Percentiles rank a stretch among this genome's conserved stretches.
Conservation (phyloP, 345 rosid genomes). For the Lepidium sativum region DNA sequence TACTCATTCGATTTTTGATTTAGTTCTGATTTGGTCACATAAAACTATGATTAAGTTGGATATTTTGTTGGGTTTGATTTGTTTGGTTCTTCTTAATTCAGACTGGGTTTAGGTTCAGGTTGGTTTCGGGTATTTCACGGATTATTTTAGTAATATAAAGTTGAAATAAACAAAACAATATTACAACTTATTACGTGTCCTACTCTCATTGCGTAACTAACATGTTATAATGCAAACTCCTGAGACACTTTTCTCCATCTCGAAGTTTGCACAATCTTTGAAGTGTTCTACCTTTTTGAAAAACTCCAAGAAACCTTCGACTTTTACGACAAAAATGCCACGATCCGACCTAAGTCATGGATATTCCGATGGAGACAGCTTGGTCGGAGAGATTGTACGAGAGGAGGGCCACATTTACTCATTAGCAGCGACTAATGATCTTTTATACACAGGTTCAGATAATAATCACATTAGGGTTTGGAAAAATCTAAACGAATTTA, state of each 20-base stretch:
- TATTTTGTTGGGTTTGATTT: too few relatives aligned
- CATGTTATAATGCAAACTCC: conserved; percentile 9
- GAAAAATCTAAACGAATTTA: conserved; percentile 44
- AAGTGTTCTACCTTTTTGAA: neutral
- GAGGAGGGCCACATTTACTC: conserved; percentile 64
- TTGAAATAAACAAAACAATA: conserved; percentile 6
- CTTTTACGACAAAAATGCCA: conserved; percentile 4
- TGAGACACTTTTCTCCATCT: neutral
- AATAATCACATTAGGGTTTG: conserved; percentile 52
- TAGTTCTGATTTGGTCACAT: too few relatives aligned
- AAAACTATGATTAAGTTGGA: too few relatives aligned
- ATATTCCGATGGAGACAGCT: conserved; percentile 19
- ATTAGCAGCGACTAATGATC: conserved; percentile 38
- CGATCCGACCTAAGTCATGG: neutral
- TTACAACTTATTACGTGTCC: conserved; percentile 12
- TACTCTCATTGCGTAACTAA: neutral
- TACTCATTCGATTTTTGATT: too few relatives aligned
- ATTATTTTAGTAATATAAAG: conserved; percentile 13
- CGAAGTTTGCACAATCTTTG: neutral
- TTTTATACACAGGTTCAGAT: conserved; percentile 56
- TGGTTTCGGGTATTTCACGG: neutral
- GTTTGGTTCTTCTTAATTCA: too few relatives aligned
- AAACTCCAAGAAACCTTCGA: neutral
- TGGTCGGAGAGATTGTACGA: conserved; percentile 37
- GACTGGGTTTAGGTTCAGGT: too few relatives aligned